Evolutionary conservation across 495 filamentous ascomycete species (phyloP).

Genomic region (Acidiella bohemica): DNA sequence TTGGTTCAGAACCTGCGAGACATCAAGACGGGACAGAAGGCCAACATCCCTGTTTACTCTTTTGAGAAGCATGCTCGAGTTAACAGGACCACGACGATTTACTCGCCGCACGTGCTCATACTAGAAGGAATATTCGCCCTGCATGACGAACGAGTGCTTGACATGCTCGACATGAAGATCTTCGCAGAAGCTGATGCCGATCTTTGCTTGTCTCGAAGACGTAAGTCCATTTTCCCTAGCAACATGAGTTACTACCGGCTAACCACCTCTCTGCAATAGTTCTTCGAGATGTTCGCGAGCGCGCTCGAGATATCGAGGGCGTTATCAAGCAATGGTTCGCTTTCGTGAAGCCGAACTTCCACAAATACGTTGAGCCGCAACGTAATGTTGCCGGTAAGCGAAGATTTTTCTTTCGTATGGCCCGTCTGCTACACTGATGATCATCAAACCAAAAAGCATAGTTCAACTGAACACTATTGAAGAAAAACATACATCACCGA

Average conservation of each 20-base stretch:
- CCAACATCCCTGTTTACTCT: constrained; percentile 88
- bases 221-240: constrained; percentile 38
- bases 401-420: neutral
- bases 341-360: constrained; percentile 93
- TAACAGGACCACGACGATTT: constrained; percentile 67
- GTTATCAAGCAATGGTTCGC: constrained; percentile 96
- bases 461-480: constrained; percentile 23
- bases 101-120: constrained; percentile 91
- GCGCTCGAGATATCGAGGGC: constrained; percentile 78
- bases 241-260: constrained; percentile 4
- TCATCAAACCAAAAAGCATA: constrained; percentile 16
- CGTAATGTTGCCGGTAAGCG: constrained; percentile 55
- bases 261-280: constrained; percentile 38
- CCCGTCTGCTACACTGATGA: constrained; percentile 16
- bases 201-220: constrained; percentile 79
- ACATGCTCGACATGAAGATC: constrained; percentile 88
- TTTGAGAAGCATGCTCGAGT: constrained; percentile 82
- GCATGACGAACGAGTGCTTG: constrained; percentile 73
- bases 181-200: constrained; percentile 95
- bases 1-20: constrained; percentile 69
- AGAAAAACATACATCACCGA: constrained; percentile 14
- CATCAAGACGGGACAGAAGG: constrained; percentile 82
- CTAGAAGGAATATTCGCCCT: constrained; percentile 92
- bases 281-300: constrained; percentile 69
- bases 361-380: constrained; percentile 81